Evolutionary conservation across 2,329 filamentous ascomycete species (phyloP), one percentile per base, ranked within the genome.

Genomic region (Monosporascus sp.): DNA sequence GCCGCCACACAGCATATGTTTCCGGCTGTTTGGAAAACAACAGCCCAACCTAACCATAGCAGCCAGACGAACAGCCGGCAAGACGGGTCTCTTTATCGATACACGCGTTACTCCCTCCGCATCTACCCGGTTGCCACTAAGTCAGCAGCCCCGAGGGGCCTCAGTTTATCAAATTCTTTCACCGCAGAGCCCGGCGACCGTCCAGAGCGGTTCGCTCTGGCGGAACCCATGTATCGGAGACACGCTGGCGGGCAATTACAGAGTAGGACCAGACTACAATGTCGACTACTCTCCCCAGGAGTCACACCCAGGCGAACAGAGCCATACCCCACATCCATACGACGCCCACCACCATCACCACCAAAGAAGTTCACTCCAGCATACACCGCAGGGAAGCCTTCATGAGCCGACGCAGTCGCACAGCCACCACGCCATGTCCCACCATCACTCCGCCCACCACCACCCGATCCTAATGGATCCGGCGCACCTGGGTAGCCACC

Each of bases 131-230:
- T 60, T 62, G 54, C 64, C 61, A 61, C 63, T 68, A 70, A 68
- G 70, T 67, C 63, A 64, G 69, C 72, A 77, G 78, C 78, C 79
- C 77, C 71, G 68, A 71, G 77, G 77, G 79, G 79, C 77, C 72
- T 72, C 72, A 64, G 68, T 70, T 66, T 67, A 72, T 70, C 77
- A 75, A 76, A 81, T 81, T 78, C 74, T 81, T 73, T 79, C 80
- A 69, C 76, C 82, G 68, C 80, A 81, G 76, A 79, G 72, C 73
- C 77, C 81, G 77, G 82, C 80, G 80, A 78, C 80, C 84, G 84
- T 85, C 83, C 82, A 85, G 85, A 82, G 85, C 84, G 83, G 77
- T 74, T 80, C 79, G 85, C 84, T 88, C 85, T 88, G 85, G 85
- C 83, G 83, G 83, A 80, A 83, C 82, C 83, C 80, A 87, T 87